These are phyloP conservation scores for Chloropicon primus DNA, from an alignment of 139 green algal species.

Conservation along the genomic window DNA sequence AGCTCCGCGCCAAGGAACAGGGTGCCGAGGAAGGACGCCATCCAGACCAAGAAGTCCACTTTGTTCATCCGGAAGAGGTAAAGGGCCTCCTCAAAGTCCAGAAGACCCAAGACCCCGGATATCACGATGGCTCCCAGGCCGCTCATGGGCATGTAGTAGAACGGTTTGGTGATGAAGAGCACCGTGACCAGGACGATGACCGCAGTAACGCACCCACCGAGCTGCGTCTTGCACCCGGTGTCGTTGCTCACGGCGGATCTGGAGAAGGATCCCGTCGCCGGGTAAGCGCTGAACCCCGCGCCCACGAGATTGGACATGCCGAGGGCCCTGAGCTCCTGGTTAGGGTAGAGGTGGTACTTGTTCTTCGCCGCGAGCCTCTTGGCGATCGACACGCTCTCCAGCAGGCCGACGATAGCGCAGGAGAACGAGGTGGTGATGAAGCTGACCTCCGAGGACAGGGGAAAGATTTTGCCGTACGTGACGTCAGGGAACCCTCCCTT, in stretches of 20 bases:
- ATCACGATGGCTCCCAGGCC: conserved; percentile 1
- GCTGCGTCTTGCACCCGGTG: conserved; percentile 29
- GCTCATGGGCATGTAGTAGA: conserved; percentile 1
- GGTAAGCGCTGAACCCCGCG: conserved; percentile 69
- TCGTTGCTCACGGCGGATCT: conserved; percentile 55
- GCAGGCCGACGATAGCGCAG: conserved; percentile 51
- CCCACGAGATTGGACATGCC: conserved; percentile 75
- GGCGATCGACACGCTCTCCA: conserved; percentile 73
- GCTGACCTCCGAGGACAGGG: conserved; percentile 22
- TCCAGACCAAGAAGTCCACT: conserved; percentile 46
- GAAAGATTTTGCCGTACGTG: conserved; percentile 20
- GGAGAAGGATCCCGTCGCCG: conserved; percentile 72
- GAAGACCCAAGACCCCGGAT: neutral
- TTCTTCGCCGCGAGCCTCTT: conserved; percentile 66
- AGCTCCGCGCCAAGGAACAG: conserved; percentile 53
- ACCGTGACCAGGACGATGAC: conserved; percentile 33
- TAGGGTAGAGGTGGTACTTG: conserved; percentile 57
- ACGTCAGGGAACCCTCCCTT: conserved; percentile 24
- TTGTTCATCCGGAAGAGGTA: conserved; percentile 34
- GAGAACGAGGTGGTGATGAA: conserved; percentile 2
- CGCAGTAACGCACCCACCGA: conserved; percentile 36
- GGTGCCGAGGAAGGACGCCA: conserved; percentile 26
- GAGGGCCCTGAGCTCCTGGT: conserved; percentile 73
- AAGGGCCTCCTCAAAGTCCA: neutral
- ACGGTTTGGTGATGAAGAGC: conserved; percentile 33